Conservation (phyloP, 2,329 filamentous ascomycete species). For the Basipetospora chlamydospora region DNA sequence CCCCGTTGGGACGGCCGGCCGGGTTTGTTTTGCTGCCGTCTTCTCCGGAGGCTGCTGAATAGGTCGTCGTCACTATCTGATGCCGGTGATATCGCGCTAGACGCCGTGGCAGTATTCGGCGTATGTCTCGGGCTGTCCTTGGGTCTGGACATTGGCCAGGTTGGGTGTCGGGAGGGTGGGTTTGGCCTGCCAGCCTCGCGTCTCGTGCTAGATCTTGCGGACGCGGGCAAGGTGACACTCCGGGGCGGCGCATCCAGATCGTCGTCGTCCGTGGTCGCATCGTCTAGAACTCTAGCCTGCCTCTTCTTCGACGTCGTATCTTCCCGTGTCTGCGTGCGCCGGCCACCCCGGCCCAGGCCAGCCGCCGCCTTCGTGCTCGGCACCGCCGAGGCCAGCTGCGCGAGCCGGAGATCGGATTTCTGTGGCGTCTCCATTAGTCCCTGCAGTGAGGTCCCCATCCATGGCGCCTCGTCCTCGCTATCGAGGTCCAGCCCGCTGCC, state of each 20-base stretch:
- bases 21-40: constrained; percentile 1
- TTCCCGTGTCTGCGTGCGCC: not conserved
- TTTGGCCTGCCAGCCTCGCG: too few relatives aligned
- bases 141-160: not conserved
- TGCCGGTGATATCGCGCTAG: not conserved
- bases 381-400: not conserved
- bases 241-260: too few relatives aligned
- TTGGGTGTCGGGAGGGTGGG: not conserved
- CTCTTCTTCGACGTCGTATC: too few relatives aligned
- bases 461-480: constrained; percentile 14
- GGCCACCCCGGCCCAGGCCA: not conserved
- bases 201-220: too few relatives aligned
- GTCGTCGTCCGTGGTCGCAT: too few relatives aligned
- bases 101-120: not conserved
- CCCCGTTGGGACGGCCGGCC: too few relatives aligned
- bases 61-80: constrained; percentile 11
- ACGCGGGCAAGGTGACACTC: too few relatives aligned
- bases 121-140: too few relatives aligned
- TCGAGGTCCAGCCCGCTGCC: constrained; percentile 13
- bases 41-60: constrained; percentile 3
- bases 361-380: not conserved
- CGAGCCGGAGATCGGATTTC: not conserved
- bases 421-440: constrained; percentile 20
- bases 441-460: constrained; percentile 22
- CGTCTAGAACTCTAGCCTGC: too few relatives aligned